Percentiles rank a stretch among this genome's conserved stretches.
Conservation (phyloP, 768 basidiomycete species). For the Pisolithus marmoratus region DNA sequence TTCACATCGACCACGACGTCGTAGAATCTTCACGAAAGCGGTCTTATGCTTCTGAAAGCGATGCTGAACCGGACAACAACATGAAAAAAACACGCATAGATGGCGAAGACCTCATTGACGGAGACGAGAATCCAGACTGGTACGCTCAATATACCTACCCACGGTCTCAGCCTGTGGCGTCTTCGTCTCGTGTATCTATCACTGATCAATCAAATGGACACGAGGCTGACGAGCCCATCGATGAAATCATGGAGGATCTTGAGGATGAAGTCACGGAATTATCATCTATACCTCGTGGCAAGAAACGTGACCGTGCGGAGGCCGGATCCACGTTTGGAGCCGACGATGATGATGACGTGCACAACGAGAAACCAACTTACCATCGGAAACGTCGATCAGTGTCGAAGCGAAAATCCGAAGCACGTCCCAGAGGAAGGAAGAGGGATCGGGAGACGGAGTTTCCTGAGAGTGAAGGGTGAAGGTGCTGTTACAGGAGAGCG, state of each 20-base stretch:
- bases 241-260: conserved; percentile 32
- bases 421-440: conserved; percentile 51
- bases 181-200: conserved; percentile 35
- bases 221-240: conserved; percentile 38
- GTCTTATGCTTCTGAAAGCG: conserved; percentile 39
- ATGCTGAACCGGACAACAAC: conserved; percentile 32
- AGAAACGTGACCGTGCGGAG: conserved; percentile 72
- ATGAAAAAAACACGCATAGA: conserved; percentile 52
- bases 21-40: conserved; percentile 37
- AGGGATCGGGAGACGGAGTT: conserved; percentile 56
- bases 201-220: conserved; percentile 29
- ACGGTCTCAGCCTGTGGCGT: conserved; percentile 39
- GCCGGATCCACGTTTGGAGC: conserved; percentile 68
- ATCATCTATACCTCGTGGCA: conserved; percentile 40
- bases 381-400: conserved; percentile 55
- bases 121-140: conserved; percentile 42
- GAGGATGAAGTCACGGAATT: conserved; percentile 39
- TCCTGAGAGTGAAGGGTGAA: conserved; percentile 29
- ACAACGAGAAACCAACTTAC: conserved; percentile 38
- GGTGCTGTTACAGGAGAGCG: conserved; percentile 8
- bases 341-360: conserved; percentile 40
- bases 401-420: conserved; percentile 47
- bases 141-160: conserved; percentile 27
- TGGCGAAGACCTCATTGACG: conserved; percentile 41
- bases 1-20: conserved; percentile 17